Evolutionary conservation across 129 eudicot genomes (phyloP), one percentile per base, ranked within the genome.

Genomic region (Solidago caesia): DNA sequence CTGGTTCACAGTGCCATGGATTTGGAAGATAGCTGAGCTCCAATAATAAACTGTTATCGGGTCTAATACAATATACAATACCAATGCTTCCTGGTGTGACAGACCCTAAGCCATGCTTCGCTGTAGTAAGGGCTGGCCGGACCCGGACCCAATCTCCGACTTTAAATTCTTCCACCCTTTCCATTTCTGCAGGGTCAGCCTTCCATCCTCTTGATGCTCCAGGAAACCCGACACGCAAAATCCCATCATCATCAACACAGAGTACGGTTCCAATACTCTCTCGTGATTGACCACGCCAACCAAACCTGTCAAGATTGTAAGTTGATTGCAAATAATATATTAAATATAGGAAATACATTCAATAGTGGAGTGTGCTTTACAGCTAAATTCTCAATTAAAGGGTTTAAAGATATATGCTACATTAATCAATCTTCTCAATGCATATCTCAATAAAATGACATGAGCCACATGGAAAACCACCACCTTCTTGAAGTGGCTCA

Each of bases 171-270:
- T 94, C 99, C 52, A 94, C 99, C 83, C 99, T 83, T 73, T 87
- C 95, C 99, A 94, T 94, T 83, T 94, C 99, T 71, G 99, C 97
- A 63, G 99, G 99, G 71, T 94, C 99, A 15, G 99, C 99, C 82
- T 94, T 94, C 99, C 99, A 94, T 45, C 99, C 99, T 84, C 99
- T 87, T 64, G 99, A 94, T 72, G 99, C 99, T 87, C 99, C 99
- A 74, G 99, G 99, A 83, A 94, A 94, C 70, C 99, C 99, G 56
- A 94, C 97, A 72, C 99, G 96, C 77, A 94, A 81, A 42, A 94
- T 89, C 62, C 99, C 99, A 73, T 94, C 99, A 79, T 94, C 99
- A 82, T 94, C 99, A 71, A 94, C 99, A 81, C 99, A 91, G 6
- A 94, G 86, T 39, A 94, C 99, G 42, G 99, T 94, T 72, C 99